Base-by-base conservation (phyloP, 257 asterid genomes). In the Gentiana macrophylla region DNA sequence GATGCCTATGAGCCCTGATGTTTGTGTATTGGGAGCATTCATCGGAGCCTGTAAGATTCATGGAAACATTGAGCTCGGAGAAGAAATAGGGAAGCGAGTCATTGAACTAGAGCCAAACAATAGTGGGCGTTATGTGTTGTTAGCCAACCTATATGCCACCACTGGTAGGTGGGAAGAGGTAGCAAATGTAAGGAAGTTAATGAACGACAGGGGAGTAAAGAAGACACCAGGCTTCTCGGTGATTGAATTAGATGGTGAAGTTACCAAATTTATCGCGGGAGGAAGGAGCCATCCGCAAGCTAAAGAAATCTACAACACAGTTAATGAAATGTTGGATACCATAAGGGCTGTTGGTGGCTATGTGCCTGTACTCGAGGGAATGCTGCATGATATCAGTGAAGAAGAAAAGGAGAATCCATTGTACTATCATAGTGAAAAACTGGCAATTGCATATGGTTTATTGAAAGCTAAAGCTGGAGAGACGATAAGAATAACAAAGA, bases 31-130 rank as follows among this genome's bases (percentile, higher is more conserved):
- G 54, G 95, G 97, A 12, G 95, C 97, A 12, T 82, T 89, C 72
- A 80, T 89, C 3, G 95, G 97, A 6, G 97, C 97, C 15, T 86
- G 93, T 52, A 81, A 71, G 65, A 84, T 89, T 66, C 93, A 86
- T 37, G 79, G 82, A 32, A 81, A 86, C 57, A 52, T 81, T 3
- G 78, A 74, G 4, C 53, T 89, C 53, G 97, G 90, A 2, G 90
- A 83, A 66, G 80, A 80, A 50, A 75, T 86, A 15, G 95, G 95
- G 65, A 70, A 64, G 52, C 64, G 67, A 49, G 89, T 80, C 59
- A 83, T 86, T 8, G 84, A 83, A 49, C 71, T 89, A 15, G 95
- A 86, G 63, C 97, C 95, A 0, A 49, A 69, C 46, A 86, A 86
- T 61, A 86, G 94, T 5, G 97, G 95, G 54, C 92, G 94, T 1